phyloP scores from a whole-genome alignment of 179 eudicot genomes.

The Nepenthes alata region DNA sequence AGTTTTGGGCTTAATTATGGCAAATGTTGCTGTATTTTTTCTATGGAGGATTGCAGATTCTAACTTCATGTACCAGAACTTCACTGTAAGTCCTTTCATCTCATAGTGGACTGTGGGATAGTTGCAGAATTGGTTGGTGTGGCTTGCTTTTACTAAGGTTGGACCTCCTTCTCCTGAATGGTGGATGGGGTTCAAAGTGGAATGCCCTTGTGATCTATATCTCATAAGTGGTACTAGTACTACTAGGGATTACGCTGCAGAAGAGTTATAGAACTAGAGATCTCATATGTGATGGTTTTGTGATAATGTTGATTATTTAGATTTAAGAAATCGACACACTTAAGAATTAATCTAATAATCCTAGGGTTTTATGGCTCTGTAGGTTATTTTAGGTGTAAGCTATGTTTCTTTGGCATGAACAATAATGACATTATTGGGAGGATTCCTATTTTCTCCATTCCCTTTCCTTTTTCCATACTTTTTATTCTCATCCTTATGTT shows the following conservation, averaged over 20 bases:
- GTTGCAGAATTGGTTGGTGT: neutral
- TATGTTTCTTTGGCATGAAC: neutral
- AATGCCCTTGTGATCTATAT: neutral
- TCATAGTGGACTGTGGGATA: neutral
- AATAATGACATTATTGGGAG: neutral
- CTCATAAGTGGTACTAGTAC: neutral
- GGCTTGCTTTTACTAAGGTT: neutral
- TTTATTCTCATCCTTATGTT: too few relatives aligned
- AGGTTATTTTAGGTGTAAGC: neutral
- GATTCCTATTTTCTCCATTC: too few relatives aligned
- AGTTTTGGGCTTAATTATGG: conserved; percentile 48
- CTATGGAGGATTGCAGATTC: conserved; percentile 51
- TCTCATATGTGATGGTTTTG: too few relatives aligned
- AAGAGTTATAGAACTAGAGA: too few relatives aligned
- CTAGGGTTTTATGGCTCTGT: too few relatives aligned
- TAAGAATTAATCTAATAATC: too few relatives aligned
- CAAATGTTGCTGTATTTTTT: conserved; percentile 64
- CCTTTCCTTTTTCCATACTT: too few relatives aligned
- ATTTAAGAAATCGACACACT: neutral
- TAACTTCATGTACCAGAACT: conserved; percentile 54
- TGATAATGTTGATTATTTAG: too few relatives aligned
- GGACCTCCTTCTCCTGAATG: neutral
- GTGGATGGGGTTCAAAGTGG: too few relatives aligned
- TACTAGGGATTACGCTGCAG: too few relatives aligned
- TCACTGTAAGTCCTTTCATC: conserved; percentile 38